Evolutionary conservation across 257 asterid genomes (phyloP).

Genomic region (Solanum bukasovii): DNA sequence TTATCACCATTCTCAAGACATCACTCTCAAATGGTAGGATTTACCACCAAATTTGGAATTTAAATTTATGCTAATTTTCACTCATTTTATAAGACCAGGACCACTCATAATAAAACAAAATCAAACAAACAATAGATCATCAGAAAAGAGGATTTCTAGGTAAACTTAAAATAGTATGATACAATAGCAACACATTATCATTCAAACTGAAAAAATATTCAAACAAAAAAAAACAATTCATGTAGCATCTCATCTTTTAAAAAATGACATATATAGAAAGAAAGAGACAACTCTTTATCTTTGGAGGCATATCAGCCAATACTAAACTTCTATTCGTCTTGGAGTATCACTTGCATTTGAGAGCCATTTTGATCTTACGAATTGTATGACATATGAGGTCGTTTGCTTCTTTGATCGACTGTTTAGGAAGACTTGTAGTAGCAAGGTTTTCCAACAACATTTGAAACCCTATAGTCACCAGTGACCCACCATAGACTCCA

Average conservation of each 20-base stretch:
- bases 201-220: neutral
- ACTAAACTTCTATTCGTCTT: slow-evolving; percentile 15
- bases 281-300: neutral
- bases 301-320: neutral
- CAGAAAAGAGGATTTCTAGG: neutral
- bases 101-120: neutral
- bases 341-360: slow-evolving; percentile 3
- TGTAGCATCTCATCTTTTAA: neutral
- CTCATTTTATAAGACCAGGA: neutral
- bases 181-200: too few relatives aligned
- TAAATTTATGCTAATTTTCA: neutral
- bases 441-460: slow-evolving; percentile 16
- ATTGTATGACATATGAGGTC: slow-evolving; percentile 45
- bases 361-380: slow-evolving; percentile 36
- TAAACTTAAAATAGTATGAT: neutral
- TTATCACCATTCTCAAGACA: neutral
- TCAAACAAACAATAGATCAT: neutral
- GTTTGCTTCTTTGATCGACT: slow-evolving; percentile 9
- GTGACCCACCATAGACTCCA: neutral
- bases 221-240: neutral
- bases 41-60: neutral
- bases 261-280: too few relatives aligned
- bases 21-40: neutral
- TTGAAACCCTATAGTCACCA: neutral
- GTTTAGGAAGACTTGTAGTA: slow-evolving; percentile 34